These are phyloP conservation scores for Phoenix dactylifera DNA, from an alignment of 176 grass and related monocot species.

Conservation along the genomic window DNA sequence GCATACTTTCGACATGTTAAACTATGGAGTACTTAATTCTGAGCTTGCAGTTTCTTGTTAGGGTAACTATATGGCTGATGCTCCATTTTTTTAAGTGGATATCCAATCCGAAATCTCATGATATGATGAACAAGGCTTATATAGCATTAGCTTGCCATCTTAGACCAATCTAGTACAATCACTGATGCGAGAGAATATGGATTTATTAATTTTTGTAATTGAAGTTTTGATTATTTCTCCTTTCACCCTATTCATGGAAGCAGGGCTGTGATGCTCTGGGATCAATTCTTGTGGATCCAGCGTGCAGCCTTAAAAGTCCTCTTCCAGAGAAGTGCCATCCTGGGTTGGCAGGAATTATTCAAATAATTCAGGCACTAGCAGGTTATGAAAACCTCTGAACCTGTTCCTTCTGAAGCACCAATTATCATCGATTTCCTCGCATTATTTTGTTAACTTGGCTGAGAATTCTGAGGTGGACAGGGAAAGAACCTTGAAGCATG, in stretches of 20 bases:
- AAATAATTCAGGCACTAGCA: constrained; percentile 46
- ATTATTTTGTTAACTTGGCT: constrained; percentile 21
- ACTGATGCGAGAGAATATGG: too few species aligned
- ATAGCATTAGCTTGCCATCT: too few species aligned
- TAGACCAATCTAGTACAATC: too few species aligned
- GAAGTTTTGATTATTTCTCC: too few species aligned
- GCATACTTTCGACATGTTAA: too few species aligned
- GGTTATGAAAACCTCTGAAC: constrained; percentile 37
- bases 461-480: constrained; percentile 35
- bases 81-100: too few species aligned
- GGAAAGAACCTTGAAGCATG: constrained; percentile 24
- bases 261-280: constrained; percentile 50
- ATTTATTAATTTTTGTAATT: too few species aligned
- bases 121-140: too few species aligned
- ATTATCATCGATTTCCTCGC: not conserved
- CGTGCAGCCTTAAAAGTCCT: constrained; percentile 58
- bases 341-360: constrained; percentile 46
- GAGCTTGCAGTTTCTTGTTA: too few species aligned
- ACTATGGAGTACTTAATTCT: too few species aligned
- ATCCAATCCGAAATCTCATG: too few species aligned
- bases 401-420: not conserved
- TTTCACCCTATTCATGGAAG: not conserved
- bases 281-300: constrained; percentile 40
- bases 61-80: too few species aligned
- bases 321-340: constrained; percentile 56